A percentile compares a stretch with the other conserved stretches of the same genome.
phyloP scores from a whole-genome alignment of 257 asterid species.

The Solanum chmielewskii region DNA sequence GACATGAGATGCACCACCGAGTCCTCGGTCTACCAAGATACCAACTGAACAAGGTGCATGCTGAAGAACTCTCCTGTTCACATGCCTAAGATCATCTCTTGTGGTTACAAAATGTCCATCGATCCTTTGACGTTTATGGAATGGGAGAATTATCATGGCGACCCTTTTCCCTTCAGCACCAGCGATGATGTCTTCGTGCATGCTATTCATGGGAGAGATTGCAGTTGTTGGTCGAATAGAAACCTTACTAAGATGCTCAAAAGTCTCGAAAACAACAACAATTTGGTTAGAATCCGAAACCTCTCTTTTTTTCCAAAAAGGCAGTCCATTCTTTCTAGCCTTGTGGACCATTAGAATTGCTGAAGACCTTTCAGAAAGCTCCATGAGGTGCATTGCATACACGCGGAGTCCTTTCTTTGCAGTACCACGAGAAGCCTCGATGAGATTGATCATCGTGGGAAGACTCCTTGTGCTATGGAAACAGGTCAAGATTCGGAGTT shows the following conservation, averaged over 20 bases:
- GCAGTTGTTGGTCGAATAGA: slow-evolving; percentile 41
- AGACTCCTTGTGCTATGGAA: slow-evolving; percentile 37
- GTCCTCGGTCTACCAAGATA: slow-evolving; percentile 40
- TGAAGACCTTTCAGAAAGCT: slow-evolving; percentile 46
- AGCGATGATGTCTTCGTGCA: slow-evolving; percentile 39
- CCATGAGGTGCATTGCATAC: slow-evolving; percentile 57
- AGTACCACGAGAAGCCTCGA: slow-evolving; percentile 44
- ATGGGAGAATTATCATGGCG: slow-evolving; percentile 31
- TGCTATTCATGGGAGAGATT: slow-evolving; percentile 33
- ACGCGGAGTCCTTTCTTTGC: slow-evolving; percentile 36
- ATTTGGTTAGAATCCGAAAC: slow-evolving; percentile 20
- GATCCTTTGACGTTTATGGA: slow-evolving; percentile 40
- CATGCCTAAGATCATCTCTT: slow-evolving; percentile 19
- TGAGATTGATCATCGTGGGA: slow-evolving; percentile 41
- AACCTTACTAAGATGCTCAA: slow-evolving; percentile 36
- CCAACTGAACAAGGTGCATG: slow-evolving; percentile 41
- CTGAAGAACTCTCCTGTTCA: slow-evolving; percentile 26
- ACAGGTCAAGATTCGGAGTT: slow-evolving; percentile 34
- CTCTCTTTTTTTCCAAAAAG: slow-evolving; percentile 30
- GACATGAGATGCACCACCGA: slow-evolving; percentile 39
- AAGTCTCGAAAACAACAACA: slow-evolving; percentile 40
- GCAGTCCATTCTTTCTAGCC: slow-evolving; percentile 41
- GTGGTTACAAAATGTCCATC: slow-evolving; percentile 43
- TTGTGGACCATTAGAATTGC: slow-evolving; percentile 53
- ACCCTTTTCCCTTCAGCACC: slow-evolving; percentile 24